phyloP scores from a whole-genome alignment of 441 rosid genomes.

The Populus hybrid region DNA sequence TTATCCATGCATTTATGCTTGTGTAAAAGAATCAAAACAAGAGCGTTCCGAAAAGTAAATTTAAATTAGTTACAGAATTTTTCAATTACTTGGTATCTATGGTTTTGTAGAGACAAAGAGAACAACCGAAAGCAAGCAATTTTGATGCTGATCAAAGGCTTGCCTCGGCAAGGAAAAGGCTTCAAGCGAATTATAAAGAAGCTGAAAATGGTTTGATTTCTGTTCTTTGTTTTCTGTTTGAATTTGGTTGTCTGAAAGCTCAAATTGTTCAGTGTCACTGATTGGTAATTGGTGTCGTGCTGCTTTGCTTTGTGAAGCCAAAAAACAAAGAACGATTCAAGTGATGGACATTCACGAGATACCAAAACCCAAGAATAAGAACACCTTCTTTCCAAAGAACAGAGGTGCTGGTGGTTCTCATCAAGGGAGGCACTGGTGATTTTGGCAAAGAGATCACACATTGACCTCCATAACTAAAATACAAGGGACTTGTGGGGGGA shows the following conservation, averaged over 20 bases:
- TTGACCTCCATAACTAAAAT: background rate
- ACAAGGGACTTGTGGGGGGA: background rate
- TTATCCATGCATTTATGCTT: constrained; percentile 2
- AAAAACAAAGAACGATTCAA: constrained; percentile 93
- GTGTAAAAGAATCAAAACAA: background rate
- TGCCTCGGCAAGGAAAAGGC: constrained; percentile 78
- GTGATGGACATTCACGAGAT: constrained; percentile 98
- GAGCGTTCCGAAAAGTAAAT: background rate
- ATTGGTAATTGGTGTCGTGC: constrained; percentile 15
- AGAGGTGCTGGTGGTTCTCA: constrained; percentile 69
- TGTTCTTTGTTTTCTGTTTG: background rate
- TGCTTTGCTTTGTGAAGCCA: constrained; percentile 56
- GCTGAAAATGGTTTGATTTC: constrained; percentile 77
- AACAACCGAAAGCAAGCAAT: constrained; percentile 48
- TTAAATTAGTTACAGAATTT: background rate
- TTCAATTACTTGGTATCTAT: background rate
- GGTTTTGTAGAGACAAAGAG: constrained; percentile 60
- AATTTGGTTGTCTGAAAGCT: background rate
- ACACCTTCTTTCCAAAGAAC: constrained; percentile 74
- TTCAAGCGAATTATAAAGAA: constrained; percentile 78
- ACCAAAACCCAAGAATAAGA: constrained; percentile 94
- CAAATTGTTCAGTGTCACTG: constrained; percentile 6
- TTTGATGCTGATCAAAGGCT: constrained; percentile 55
- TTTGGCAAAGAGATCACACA: constrained; percentile 15
- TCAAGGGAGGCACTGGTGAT: constrained; percentile 89